Evolutionary conservation across 805 yeast genomes (phyloP), one percentile per base, ranked within the genome.

Genomic region (Yamadazyma tumulicola): DNA sequence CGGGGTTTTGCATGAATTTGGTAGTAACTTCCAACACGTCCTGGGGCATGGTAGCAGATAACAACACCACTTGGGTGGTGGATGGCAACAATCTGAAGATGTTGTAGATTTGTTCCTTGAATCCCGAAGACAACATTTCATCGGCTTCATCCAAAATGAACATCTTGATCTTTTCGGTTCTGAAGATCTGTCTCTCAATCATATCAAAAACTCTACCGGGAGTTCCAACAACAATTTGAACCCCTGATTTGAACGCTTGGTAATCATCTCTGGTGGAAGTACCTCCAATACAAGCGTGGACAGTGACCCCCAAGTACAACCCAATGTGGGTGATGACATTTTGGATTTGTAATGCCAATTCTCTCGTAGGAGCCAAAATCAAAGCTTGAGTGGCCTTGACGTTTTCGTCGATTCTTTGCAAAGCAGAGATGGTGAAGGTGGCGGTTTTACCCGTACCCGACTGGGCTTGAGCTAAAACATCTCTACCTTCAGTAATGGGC

Each of bases 271-370:
- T 79, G 61, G 87, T 76, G 42, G 86, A 77, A 43, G 95, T 91
- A 62, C 98, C 98, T 66, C 98, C 98, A 55, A 93, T 86, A 67
- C 95, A 91, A 35, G 97, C 96, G 61, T 93, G 97, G 54, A 93
- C 89, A 46, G 82, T 79, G 43, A 91, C 77, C 56, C 86, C 81
- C 82, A 93, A 79, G 74, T 85, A 86, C 64, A 79, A 79, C 47
- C 97, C 97, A 51, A 93, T 75, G 50, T 89, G 84, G 59, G 81
- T 73, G 34, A 91, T 86, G 51, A 93, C 98, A 61, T 81, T 85
- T 69, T 87, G 95, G 61, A 93, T 93, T 75, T 93, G 98, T 50
- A 80, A 72, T 32, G 97, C 97, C 64, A 93, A 77, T 74, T 91
- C 98, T 73, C 98, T 83, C 49, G 98, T 91, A 54, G 98, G 97